Evolutionary conservation across 2,329 filamentous ascomycete genomes (phyloP).

Genomic region (Fusarium sp.): DNA sequence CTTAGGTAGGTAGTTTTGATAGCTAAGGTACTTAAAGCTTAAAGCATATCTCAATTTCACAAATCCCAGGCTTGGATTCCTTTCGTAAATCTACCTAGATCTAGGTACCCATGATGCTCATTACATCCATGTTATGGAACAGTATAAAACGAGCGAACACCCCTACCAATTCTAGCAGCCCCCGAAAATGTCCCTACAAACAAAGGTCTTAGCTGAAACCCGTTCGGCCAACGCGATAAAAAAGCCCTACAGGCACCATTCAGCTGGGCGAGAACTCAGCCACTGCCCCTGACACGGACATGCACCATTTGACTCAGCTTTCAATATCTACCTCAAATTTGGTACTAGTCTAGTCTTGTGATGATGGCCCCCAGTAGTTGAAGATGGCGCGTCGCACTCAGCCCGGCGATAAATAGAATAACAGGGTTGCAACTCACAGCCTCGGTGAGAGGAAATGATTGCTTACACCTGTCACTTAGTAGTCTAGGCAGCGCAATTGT

Average conservation of each 20-base stretch:
- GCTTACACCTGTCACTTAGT: background rate
- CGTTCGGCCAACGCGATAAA: constrained; percentile 1
- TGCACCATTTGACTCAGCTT: constrained; percentile 28
- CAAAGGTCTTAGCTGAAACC: background rate
- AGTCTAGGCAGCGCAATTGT: constrained; percentile 15
- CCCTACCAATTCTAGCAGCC: background rate
- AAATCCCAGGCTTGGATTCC: background rate
- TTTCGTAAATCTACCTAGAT: background rate
- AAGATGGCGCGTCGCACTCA: background rate
- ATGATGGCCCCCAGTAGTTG: constrained; percentile 3
- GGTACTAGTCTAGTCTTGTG: constrained; percentile 32
- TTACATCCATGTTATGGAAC: background rate
- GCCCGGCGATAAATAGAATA: background rate
- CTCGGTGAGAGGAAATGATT: constrained; percentile 5
- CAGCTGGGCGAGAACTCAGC: constrained; percentile 33
- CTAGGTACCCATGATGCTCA: background rate
- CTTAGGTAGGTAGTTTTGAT: background rate
- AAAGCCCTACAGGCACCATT: constrained; percentile 8
- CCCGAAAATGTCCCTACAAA: background rate
- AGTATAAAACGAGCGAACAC: background rate
- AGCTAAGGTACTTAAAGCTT: background rate
- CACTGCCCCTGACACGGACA: constrained; percentile 14
- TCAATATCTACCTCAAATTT: background rate
- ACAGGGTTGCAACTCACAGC: background rate
- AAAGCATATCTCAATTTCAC: background rate